Percentiles rank a stretch among this genome's conserved stretches.
These are phyloP conservation scores for Mycena sanguinolenta DNA, from an alignment of 768 basidiomycete genomes.

Conservation along the genomic window DNA sequence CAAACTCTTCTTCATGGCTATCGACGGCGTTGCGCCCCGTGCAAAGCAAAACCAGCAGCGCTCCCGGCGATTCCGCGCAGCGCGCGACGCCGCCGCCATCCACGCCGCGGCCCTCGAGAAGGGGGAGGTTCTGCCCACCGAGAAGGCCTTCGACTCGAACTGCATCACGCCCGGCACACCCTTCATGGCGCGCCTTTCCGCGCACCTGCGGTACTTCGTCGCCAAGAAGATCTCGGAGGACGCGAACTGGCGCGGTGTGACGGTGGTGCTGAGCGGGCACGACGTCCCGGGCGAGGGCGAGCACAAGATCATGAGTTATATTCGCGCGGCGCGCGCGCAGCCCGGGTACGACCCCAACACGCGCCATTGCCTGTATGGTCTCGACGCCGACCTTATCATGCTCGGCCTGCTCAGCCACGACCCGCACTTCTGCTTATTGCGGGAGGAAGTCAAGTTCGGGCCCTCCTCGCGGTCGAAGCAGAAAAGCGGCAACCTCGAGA, in stretches of 20 bases:
- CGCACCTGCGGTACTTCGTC: slow-evolving; percentile 94
- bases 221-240: slow-evolving; percentile 99
- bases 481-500: slow-evolving; percentile 71
- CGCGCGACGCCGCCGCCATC: slow-evolving; percentile 91
- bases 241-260: slow-evolving; percentile 91
- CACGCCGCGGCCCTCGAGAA: slow-evolving; percentile 88
- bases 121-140: slow-evolving; percentile 91
- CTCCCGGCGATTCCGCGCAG: slow-evolving; percentile 92
- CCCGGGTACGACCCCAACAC: slow-evolving; percentile 96
- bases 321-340: slow-evolving; percentile 93
- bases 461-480: slow-evolving; percentile 74
- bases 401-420: slow-evolving; percentile 96
- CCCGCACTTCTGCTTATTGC: slow-evolving; percentile 96
- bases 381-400: slow-evolving; percentile 99
- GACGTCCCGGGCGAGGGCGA: slow-evolving; percentile 99
- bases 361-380: slow-evolving; percentile 97
- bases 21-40: slow-evolving; percentile 96
- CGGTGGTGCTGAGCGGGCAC: slow-evolving; percentile 96
- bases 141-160: slow-evolving; percentile 98
- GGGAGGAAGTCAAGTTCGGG: slow-evolving; percentile 99
- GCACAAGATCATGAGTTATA: slow-evolving; percentile 99
- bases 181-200: slow-evolving; percentile 95
- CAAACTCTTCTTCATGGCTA: slow-evolving; percentile 98
- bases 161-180: slow-evolving; percentile 98
- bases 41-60: slow-evolving; percentile 99